phyloP scores from a whole-genome alignment of 1,139 yeast species.

The Taphrina betulina region DNA sequence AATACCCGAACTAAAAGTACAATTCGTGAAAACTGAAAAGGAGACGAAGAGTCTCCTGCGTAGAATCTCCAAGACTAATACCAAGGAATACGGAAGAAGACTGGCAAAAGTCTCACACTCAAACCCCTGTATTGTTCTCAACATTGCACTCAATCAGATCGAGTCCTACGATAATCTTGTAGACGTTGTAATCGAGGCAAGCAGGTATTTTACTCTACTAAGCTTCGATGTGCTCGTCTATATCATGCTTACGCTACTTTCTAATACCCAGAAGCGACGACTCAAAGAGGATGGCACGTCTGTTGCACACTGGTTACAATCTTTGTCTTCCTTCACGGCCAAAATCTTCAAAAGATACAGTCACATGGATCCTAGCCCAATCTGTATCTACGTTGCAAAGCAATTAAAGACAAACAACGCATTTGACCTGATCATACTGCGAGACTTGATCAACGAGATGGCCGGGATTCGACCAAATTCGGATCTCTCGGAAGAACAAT shows the following conservation, averaged over 20 bases:
- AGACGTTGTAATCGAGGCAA: constrained; percentile 74
- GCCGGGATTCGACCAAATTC: constrained; percentile 75
- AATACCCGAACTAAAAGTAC: constrained; percentile 59
- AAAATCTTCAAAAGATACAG: constrained; percentile 45
- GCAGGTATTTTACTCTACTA: constrained; percentile 70
- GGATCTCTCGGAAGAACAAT: constrained; percentile 64
- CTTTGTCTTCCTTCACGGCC: constrained; percentile 46
- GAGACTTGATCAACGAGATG: constrained; percentile 69
- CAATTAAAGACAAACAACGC: constrained; percentile 63
- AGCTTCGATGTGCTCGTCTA: constrained; percentile 86
- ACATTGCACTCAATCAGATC: constrained; percentile 51
- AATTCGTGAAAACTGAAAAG: constrained; percentile 71
- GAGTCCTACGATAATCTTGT: constrained; percentile 91
- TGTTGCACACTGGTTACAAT: constrained; percentile 81
- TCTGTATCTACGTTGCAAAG: constrained; percentile 62
- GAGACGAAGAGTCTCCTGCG: constrained; percentile 78
- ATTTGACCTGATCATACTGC: constrained; percentile 65
- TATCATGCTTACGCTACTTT: constrained; percentile 61
- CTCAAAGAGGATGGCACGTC: constrained; percentile 76
- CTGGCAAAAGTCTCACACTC: constrained; percentile 73
- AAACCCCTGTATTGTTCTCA: constrained; percentile 75
- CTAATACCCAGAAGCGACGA: constrained; percentile 46
- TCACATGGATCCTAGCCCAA: constrained; percentile 45
- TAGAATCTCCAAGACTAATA: constrained; percentile 82
- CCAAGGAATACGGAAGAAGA: constrained; percentile 70